phyloP scores from a whole-genome alignment of 805 yeast genomes.

The Wickerhamomyces sydowiorum region DNA sequence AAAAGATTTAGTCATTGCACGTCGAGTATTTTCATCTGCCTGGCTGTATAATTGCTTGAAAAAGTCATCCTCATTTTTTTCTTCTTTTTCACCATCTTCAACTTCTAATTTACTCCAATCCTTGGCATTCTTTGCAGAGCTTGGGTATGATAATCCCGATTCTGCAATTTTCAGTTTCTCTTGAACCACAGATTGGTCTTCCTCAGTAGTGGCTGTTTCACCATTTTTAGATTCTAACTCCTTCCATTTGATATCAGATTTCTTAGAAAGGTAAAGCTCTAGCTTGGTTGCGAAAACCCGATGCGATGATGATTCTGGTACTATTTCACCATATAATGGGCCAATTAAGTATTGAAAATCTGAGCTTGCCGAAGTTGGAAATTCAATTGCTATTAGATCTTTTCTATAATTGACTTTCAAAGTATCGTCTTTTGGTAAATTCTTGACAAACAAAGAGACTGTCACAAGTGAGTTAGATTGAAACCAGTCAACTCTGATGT shows the following conservation, averaged over 20 bases:
- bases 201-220: conserved; percentile 1
- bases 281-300: conserved; percentile 66
- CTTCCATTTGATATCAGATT: conserved; percentile 44
- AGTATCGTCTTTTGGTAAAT: conserved; percentile 45
- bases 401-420: conserved; percentile 34
- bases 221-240: conserved; percentile 27
- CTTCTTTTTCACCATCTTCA: conserved; percentile 39
- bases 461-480: conserved; percentile 56
- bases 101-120: conserved; percentile 64
- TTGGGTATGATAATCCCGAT: conserved; percentile 38
- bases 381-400: conserved; percentile 34
- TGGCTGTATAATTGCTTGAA: conserved; percentile 68
- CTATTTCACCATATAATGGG: conserved; percentile 48
- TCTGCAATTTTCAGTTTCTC: not conserved
- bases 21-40: conserved; percentile 80
- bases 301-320: conserved; percentile 36
- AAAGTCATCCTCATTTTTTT: conserved; percentile 53
- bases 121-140: conserved; percentile 53
- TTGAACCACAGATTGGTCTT: conserved; percentile 7
- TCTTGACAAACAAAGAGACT: conserved; percentile 66
- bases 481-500: conserved; percentile 61
- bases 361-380: conserved; percentile 43
- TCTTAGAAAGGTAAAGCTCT: conserved; percentile 59
- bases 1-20: conserved; percentile 97
- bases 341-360: conserved; percentile 55